These are phyloP conservation scores for Zangia roseola DNA, from an alignment of 768 basidiomycete genomes.

Conservation along the genomic window DNA sequence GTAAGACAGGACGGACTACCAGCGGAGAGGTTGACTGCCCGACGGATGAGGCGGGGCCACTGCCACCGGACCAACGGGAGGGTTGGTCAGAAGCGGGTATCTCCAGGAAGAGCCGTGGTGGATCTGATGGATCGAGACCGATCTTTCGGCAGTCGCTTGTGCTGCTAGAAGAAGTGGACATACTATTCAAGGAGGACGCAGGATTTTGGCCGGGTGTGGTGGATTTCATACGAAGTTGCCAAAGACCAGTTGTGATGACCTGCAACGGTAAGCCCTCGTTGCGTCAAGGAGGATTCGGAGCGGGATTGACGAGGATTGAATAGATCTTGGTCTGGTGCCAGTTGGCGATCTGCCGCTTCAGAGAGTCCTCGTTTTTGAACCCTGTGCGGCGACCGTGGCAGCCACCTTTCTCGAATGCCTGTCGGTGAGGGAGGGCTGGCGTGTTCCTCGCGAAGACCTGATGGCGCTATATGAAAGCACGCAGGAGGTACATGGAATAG, in stretches of 20 bases:
- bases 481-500: slow-evolving; percentile 19
- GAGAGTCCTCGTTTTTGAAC: slow-evolving; percentile 59
- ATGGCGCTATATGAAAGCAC: slow-evolving; percentile 44
- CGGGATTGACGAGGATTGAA: slow-evolving; percentile 3
- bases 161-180: slow-evolving; percentile 92
- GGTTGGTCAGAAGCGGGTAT: slow-evolving; percentile 1
- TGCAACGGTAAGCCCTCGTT: slow-evolving; percentile 72
- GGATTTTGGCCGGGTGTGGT: slow-evolving; percentile 86
- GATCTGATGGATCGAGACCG: slow-evolving; percentile 17
- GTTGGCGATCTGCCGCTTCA: slow-evolving; percentile 74
- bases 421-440: slow-evolving; percentile 54
- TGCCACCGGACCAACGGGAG: slow-evolving; percentile 5
- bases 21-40: slow-evolving; percentile 14
- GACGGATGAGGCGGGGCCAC: neutral
- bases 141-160: slow-evolving; percentile 79
- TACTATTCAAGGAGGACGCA: slow-evolving; percentile 82
- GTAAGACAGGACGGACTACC: slow-evolving; percentile 19
- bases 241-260: slow-evolving; percentile 88
- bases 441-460: slow-evolving; percentile 43
- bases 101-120: neutral
- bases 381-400: slow-evolving; percentile 54
- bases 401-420: slow-evolving; percentile 68
- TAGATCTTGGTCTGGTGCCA: slow-evolving; percentile 77
- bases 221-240: slow-evolving; percentile 77
- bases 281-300: neutral